Conservation (phyloP, 2,329 filamentous ascomycete genomes). For the Aspergillus flavus region DNA sequence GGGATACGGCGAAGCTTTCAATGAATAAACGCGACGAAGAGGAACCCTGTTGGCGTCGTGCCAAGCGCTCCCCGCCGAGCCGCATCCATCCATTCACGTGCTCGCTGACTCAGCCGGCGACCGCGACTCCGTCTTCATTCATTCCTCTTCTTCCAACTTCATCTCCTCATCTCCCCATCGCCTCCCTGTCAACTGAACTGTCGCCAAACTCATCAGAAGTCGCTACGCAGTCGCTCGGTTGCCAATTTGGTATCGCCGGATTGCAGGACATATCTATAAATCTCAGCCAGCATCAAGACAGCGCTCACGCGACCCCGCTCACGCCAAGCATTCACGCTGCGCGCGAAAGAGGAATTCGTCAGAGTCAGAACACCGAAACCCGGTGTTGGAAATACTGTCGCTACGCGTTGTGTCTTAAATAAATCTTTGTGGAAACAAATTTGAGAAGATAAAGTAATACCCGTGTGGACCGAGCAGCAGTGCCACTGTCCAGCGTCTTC, state of each 20-base stretch:
- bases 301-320: constrained; percentile 34
- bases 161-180: constrained; percentile 9
- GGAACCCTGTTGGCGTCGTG: constrained; percentile 19
- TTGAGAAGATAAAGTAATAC: constrained; percentile 38
- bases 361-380: constrained; percentile 18
- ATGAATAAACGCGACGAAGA: constrained; percentile 23
- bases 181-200: constrained; percentile 2
- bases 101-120: constrained; percentile 16
- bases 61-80: constrained; percentile 26
- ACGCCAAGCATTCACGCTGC: constrained; percentile 27
- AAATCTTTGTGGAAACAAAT: constrained; percentile 22
- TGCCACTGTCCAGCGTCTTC: constrained; percentile 34
- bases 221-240: not conserved
- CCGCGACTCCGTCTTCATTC: constrained; percentile 9
- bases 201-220: constrained; percentile 2
- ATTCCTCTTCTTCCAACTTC: constrained; percentile 13
- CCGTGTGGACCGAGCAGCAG: constrained; percentile 31
- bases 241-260: not conserved
- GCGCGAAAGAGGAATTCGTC: constrained; percentile 30
- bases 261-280: constrained; percentile 2
- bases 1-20: constrained; percentile 27
- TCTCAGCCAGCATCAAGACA: constrained; percentile 5
- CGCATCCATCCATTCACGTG: constrained; percentile 20
- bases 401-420: constrained; percentile 22
- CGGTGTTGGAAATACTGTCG: constrained; percentile 21